phyloP scores from a whole-genome alignment of 2,329 filamentous ascomycete genomes.

The Stenocarpella maydis region DNA sequence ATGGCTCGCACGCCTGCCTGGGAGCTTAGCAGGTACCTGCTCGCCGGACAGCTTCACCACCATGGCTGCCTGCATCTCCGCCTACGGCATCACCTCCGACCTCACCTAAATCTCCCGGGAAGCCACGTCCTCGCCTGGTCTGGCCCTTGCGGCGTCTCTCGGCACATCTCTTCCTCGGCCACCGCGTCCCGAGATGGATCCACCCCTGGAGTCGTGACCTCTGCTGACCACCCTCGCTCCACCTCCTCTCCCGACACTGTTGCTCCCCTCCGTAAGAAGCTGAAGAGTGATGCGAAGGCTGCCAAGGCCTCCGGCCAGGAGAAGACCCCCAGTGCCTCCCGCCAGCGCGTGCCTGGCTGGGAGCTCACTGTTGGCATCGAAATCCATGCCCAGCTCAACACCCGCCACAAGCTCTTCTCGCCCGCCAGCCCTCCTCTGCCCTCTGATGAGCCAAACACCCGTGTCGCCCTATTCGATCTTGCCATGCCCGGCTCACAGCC shows the following conservation, averaged over 20 bases:
- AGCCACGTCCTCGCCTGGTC: slow-evolving; percentile 7
- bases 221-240: neutral
- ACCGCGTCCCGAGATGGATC: neutral
- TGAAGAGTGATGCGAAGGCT: slow-evolving; percentile 72
- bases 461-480: slow-evolving; percentile 87
- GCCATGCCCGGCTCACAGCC: slow-evolving; percentile 92
- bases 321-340: slow-evolving; percentile 55
- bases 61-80: slow-evolving; percentile 50
- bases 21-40: slow-evolving; percentile 58
- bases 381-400: slow-evolving; percentile 96
- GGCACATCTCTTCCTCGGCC: neutral
- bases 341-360: slow-evolving; percentile 74
- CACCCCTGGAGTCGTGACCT: neutral
- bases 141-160: neutral
- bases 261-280: slow-evolving; percentile 72
- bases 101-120: neutral
- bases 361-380: slow-evolving; percentile 96
- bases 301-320: slow-evolving; percentile 53
- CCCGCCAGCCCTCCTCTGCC: slow-evolving; percentile 58
- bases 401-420: slow-evolving; percentile 88
- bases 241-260: slow-evolving; percentile 33
- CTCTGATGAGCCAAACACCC: slow-evolving; percentile 78
- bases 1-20: slow-evolving; percentile 56
- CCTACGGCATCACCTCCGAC: slow-evolving; percentile 6
- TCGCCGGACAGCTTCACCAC: slow-evolving; percentile 53